These are phyloP conservation scores for Scutellaria barbata DNA, from an alignment of 257 asterid species.

Conservation along the genomic window DNA sequence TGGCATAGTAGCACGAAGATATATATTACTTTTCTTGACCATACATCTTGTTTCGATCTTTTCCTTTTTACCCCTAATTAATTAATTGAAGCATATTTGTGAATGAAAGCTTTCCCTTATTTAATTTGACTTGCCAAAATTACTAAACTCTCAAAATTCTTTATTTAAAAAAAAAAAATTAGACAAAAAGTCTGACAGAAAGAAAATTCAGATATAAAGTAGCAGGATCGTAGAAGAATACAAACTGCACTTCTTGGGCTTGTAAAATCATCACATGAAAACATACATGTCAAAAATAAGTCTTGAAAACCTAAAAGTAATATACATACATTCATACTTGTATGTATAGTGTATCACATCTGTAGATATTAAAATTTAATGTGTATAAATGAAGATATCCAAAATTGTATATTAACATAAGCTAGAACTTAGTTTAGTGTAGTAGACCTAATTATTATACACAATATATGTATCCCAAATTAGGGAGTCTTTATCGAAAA, in stretches of 20 bases:
- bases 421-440: not conserved
- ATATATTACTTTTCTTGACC: not conserved
- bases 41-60: not conserved
- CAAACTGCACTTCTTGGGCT: slow-evolving; percentile 29
- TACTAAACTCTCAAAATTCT: not conserved
- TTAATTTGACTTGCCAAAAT: not conserved
- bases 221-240: slow-evolving; percentile 14
- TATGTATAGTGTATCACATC: not conserved
- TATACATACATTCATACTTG: not conserved
- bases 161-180: not conserved
- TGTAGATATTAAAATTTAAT: not conserved
- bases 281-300: slow-evolving; percentile 28
- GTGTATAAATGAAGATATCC: not conserved
- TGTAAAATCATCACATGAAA: slow-evolving; percentile 36
- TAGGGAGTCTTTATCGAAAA: not conserved
- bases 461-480: not conserved
- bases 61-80: not conserved
- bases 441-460: not conserved
- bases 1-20: slow-evolving; percentile 32
- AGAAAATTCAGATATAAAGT: not conserved
- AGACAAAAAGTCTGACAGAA: not conserved
- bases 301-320: slow-evolving; percentile 34
- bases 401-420: not conserved
- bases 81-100: too few relatives aligned
- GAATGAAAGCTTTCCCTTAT: not conserved